Evolutionary conservation across 2,329 filamentous ascomycete genomes (phyloP), one percentile per base, ranked within the genome.

Genomic region (Leptographium procerum): DNA sequence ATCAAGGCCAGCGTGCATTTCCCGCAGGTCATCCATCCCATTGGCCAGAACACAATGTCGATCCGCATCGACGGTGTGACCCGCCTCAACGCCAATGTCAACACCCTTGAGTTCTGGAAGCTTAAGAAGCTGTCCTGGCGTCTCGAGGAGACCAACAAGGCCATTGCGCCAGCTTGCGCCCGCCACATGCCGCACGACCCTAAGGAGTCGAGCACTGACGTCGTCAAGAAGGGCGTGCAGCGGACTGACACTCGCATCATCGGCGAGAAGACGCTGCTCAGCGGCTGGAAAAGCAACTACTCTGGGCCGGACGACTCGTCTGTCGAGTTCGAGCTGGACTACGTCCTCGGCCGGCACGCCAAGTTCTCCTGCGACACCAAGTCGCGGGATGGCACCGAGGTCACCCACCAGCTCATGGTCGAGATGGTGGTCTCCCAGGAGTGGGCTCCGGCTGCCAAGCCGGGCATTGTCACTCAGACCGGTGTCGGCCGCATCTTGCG

Each of bases 401-500:
- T 96, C 59, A 84, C 84, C 56, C 92, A 99, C 76, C 85, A 87
- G 67, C 82, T 99, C 51, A 83, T 96, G 66, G 81, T 97, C 59
- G 92, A 99, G 74, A 84, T 97, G 76, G 91, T 97, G 55, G 91
- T 99, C 26, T 88, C 89, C 2, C 91, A 96, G 71, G 92, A 97
- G 71, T 94, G 89, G 75, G 81, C 80, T 0, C 87, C 86, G 62
- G 84, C 87, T 68, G 85, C 83, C 60, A 86, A 85, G 69, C 78
- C 80, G 1, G 73, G 76, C 57, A 77, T 90, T 55, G 81, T 89
- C 53, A 91, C 89, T 0, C 90, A 91, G 55, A 96, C 92, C 0
- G 92, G 92, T 61, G 88, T 91, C 2, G 94, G 92, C 0, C 84
- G 92, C 63, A 92, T 97, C 56, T 77, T 99, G 61, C 83, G 92